A percentile compares a stretch with the other conserved stretches of the same genome.
Evolutionary conservation across 192 early-diverging fungal genomes (phyloP).

Genomic region (Rhizophagus sp.): DNA sequence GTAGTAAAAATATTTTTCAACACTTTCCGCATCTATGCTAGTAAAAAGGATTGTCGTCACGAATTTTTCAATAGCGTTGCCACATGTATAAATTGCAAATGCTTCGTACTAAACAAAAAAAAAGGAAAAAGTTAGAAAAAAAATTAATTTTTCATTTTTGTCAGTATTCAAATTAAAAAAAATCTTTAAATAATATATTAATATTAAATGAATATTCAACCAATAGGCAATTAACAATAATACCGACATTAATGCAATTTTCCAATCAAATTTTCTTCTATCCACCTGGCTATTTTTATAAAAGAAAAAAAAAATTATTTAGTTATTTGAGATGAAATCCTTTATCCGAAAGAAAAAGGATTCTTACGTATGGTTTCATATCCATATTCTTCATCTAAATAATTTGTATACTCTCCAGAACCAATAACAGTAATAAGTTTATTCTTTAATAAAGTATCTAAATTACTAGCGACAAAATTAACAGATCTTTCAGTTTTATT

Average conservation of each 20-base stretch:
- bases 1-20: not conserved
- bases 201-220: too few species aligned
- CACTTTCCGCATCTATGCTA: too few species aligned
- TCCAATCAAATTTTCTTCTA: too few species aligned
- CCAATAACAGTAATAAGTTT: not conserved
- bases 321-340: too few species aligned
- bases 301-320: not conserved
- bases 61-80: not conserved
- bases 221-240: too few species aligned
- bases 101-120: not conserved
- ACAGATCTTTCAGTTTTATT: not conserved
- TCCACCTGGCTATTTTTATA: not conserved
- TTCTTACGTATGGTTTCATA: not conserved
- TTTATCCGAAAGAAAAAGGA: not conserved
- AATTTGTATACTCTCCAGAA: not conserved
- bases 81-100: not conserved
- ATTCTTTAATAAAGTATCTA: not conserved
- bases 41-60: not conserved
- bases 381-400: not conserved
- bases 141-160: too few species aligned
- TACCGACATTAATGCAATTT: too few species aligned
- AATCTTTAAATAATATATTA: too few species aligned
- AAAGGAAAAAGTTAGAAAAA: too few species aligned
- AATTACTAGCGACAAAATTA: not conserved
- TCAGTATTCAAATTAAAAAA: too few species aligned